Conservation (phyloP, 129 eudicot species). For the Kitagawia praeruptora region DNA sequence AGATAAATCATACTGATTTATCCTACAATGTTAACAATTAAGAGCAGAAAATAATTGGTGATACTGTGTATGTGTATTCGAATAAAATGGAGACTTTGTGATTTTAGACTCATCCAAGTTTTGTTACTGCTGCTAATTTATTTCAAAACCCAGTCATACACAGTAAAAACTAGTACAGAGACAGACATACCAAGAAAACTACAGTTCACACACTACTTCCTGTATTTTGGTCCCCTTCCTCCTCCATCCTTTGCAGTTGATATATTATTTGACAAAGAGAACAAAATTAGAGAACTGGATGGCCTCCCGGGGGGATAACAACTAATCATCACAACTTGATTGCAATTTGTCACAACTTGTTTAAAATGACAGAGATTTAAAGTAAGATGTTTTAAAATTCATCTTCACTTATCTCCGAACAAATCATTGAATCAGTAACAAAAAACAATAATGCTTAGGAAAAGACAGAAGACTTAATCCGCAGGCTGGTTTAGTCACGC, state of each 20-base stretch:
- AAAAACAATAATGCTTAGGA: not conserved
- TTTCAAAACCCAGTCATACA: not conserved
- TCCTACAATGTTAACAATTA: not conserved
- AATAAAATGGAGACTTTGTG: not conserved
- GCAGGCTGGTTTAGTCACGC: constrained; percentile 17
- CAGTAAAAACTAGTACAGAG: not conserved
- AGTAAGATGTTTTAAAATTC: not conserved
- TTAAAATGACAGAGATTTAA: not conserved
- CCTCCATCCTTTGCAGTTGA: not conserved
- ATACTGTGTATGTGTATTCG: too few species aligned
- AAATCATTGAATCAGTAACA: not conserved
- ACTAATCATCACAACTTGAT: constrained; percentile 41
- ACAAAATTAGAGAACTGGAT: not conserved
- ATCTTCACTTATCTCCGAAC: not conserved
- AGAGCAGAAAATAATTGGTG: too few species aligned
- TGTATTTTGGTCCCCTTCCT: constrained; percentile 4
- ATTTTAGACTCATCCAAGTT: not conserved
- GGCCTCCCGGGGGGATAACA: constrained; percentile 17
- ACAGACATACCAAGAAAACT: not conserved
- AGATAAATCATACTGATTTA: too few species aligned
- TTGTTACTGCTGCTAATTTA: not conserved
- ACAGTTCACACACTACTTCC: not conserved
- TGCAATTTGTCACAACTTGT: constrained; percentile 18
- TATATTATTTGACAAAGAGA: not conserved
- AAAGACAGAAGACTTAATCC: not conserved